Base-by-base conservation (phyloP, 148 eudicot genomes). In the Linanthus parryae region DNA sequence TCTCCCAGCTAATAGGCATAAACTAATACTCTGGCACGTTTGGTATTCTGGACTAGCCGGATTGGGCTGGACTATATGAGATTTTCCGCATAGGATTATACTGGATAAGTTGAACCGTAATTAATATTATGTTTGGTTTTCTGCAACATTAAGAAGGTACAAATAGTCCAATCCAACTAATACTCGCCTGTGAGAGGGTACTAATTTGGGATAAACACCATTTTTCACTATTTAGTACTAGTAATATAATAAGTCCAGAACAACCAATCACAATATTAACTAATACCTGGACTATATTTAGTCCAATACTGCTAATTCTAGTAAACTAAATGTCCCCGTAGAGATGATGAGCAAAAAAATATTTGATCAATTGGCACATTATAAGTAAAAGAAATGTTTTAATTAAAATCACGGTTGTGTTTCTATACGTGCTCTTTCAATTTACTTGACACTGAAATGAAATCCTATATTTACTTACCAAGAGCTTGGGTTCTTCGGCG, bases 401-500 rank as follows among this genome's bases (percentile, higher is more conserved):
- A 5, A 5, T 5, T 31, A 31, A 5, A 31, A 31, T 11, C 11
- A 5, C 5, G 35, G 11, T 5, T 31, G 35, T 5, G 11, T 5
- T 5, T 5, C 7, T 5, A 31, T 5, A 31, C 11, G 35, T 5
- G 7, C 11, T 11, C 11, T 11, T 5, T 31, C 5, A 31, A 31
- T 5, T 31, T 31, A 31, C 35, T 11, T 5, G 11, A 11, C 5
- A 11, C 35, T 31, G 5, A 31, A 31, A 31, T 5, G 11, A 31
- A 31, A 5, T 12, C 22, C 11, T 8, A 11, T 4, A 17, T 28
- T 28, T 12, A 49, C 36, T 49, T 3, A 49, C 54, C 54, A 29
- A 25, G 38, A 29, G 54, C 54, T 49, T 49, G 54, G 18, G 54
- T 49, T 26, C 38, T 17, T 17, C 54, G 36, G 9, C 54, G 54